Conservation (phyloP, 345 rosid species). For the Bruguiera gymnorhiza region DNA sequence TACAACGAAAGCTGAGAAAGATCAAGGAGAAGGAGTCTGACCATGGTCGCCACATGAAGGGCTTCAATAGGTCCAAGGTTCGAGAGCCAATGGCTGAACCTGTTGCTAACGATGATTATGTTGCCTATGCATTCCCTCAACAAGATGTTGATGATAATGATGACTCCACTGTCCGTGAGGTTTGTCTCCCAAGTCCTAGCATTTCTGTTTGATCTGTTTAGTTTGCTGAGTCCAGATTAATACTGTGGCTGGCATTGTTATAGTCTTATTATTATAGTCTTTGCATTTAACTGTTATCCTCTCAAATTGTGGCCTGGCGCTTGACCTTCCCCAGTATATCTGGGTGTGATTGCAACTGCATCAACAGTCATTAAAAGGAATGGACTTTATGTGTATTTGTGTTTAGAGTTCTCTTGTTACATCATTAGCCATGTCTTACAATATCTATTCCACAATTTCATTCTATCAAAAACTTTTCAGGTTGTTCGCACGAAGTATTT, state of each 20-base stretch:
- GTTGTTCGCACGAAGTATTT: slow-evolving; percentile 83
- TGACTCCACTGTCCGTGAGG: background rate
- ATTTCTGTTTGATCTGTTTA: too few species aligned
- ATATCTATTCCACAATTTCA: background rate
- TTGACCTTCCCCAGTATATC: too few species aligned
- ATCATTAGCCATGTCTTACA: too few species aligned
- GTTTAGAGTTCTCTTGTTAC: too few species aligned
- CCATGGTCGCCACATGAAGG: slow-evolving; percentile 91
- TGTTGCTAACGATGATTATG: slow-evolving; percentile 31
- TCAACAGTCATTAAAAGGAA: too few species aligned
- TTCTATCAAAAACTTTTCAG: slow-evolving; percentile 27
- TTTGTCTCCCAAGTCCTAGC: too few species aligned
- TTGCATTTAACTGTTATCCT: background rate
- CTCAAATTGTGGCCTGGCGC: background rate
- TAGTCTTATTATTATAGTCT: background rate
- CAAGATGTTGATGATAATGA: slow-evolving; percentile 45
- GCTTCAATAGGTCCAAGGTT: slow-evolving; percentile 56
- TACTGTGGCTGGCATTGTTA: background rate
- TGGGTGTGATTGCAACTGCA: too few species aligned
- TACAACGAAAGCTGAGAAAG: slow-evolving; percentile 86
- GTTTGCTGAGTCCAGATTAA: background rate
- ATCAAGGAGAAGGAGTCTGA: slow-evolving; percentile 95
- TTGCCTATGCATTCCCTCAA: slow-evolving; percentile 12
- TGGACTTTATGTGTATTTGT: too few species aligned
- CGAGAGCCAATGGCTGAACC: slow-evolving; percentile 49